phyloP scores from a whole-genome alignment of 495 filamentous ascomycete species.

The Neurospora sp. region DNA sequence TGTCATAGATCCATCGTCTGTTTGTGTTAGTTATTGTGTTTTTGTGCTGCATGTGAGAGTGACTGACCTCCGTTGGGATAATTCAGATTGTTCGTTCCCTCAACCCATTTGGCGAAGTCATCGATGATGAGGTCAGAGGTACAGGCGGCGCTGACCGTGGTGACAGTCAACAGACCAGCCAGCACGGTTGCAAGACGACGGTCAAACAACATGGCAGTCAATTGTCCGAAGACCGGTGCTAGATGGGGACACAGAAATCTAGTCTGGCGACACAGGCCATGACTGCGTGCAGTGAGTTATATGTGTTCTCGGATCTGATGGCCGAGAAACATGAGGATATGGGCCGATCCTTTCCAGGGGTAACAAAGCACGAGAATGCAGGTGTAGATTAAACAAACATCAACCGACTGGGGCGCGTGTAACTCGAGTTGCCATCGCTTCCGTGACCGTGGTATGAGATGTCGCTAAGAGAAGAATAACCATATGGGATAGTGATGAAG shows the following conservation, averaged over 20 bases:
- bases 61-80: conserved; percentile 37
- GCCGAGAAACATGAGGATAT: neutral
- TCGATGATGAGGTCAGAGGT: conserved; percentile 44
- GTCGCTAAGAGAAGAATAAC: conserved; percentile 8
- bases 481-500: conserved; percentile 15
- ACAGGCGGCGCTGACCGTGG: conserved; percentile 30
- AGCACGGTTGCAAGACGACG: conserved; percentile 16
- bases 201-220: conserved; percentile 14
- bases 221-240: neutral
- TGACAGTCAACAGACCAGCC: conserved; percentile 15
- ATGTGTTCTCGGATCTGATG: neutral
- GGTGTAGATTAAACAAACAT: conserved; percentile 12
- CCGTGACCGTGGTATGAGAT: neutral
- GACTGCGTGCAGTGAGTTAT: conserved; percentile 3
- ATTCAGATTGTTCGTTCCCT: conserved; percentile 38
- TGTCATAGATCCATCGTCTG: conserved; percentile 48
- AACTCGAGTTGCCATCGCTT: neutral
- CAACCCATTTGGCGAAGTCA: conserved; percentile 44
- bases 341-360: conserved; percentile 4
- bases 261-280: neutral
- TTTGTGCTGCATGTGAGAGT: neutral
- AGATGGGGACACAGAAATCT: neutral
- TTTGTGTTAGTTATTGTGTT: neutral
- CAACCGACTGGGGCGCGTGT: neutral
- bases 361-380: neutral